Evolutionary conservation across 2,329 filamentous ascomycete species (phyloP), one percentile per base, ranked within the genome.

Genomic region (Remersonia thermophila): DNA sequence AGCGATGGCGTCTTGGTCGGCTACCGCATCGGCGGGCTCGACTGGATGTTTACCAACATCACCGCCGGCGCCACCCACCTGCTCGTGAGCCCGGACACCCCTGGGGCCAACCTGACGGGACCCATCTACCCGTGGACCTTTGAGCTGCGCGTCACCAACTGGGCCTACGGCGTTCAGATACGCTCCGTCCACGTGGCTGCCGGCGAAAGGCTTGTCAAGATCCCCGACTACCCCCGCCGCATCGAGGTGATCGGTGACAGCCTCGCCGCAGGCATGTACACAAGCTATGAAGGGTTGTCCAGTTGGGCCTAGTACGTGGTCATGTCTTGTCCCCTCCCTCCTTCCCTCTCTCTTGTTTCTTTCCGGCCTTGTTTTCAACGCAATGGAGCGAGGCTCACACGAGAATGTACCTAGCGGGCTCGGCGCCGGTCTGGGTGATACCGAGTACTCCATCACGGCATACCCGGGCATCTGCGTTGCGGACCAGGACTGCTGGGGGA

Each of bases 11-110:
- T 67, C 10, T 58, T 77, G 2, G 55, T 78, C 20, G 72, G 65
- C 4, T 77, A 73, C 50, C 66, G 71, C n/a, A 59, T 76, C 17
- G 62, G 62, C 28, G 70, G 69, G 3, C 62, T 71, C 34, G 72
- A 75, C 48, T 78, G 73, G 73, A 57, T 61, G 38, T 69, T 77
- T 47, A 73, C 70, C 25, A 77, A 78, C 47, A 65, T 77, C 31
- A 75, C 71, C 2, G 62, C 65, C 0, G 61, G 63, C 17, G 60
- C 60, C 10, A 76, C 71, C 0, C 71, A 77, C 49, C 61, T 73
- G 13, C 63, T 78, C 32, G 58, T 73, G 33, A 62, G 55, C 16
- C 52, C 61, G 0, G 49, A 51, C n/a, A 67, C 63, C 0, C 55
- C 62, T 1, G 65, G 64, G 4, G 55, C 67, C 8, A 59, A 63